These are phyloP conservation scores for Chlorociboria aeruginascens DNA, from an alignment of 495 filamentous ascomycete genomes.

Conservation along the genomic window DNA sequence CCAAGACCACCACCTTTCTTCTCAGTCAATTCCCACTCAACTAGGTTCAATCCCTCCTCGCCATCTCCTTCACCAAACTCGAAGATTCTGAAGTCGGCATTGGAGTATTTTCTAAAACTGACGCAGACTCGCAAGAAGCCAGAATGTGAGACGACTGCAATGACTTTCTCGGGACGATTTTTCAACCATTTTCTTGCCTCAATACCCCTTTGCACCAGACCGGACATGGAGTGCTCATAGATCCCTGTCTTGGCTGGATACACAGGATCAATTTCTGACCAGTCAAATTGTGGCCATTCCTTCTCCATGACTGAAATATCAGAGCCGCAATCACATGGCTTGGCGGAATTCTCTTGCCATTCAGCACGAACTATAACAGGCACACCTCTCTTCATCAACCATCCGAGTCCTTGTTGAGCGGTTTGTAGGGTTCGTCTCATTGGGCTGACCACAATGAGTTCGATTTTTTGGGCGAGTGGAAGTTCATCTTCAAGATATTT, in stretches of 20 bases:
- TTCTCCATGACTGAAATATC: conserved; percentile 25
- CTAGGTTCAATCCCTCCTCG: conserved; percentile 22
- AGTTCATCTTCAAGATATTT: conserved; percentile 31
- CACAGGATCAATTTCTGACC: conserved; percentile 36
- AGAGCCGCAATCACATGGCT: conserved; percentile 46
- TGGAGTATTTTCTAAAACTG: conserved; percentile 34
- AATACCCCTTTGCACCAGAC: conserved; percentile 37
- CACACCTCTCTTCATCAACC: conserved; percentile 38
- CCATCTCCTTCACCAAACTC: conserved; percentile 33
- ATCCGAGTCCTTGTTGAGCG: conserved; percentile 33
- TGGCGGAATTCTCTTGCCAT: conserved; percentile 46
- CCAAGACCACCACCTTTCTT: conserved; percentile 18
- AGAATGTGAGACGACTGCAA: conserved; percentile 48
- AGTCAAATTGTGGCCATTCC: conserved; percentile 42
- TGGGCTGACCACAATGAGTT: conserved; percentile 44
- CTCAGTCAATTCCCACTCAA: conserved; percentile 30
- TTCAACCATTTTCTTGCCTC: conserved; percentile 33
- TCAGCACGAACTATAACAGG: conserved; percentile 39
- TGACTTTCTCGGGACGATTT: conserved; percentile 42
- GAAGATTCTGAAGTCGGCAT: conserved; percentile 52
- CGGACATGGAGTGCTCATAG: conserved; percentile 35
- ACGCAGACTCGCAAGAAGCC: conserved; percentile 40
- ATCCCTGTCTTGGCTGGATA: conserved; percentile 44
- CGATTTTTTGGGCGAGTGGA: conserved; percentile 34
- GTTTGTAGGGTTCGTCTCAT: conserved; percentile 49